Evolutionary conservation across 2,329 filamentous ascomycete genomes (phyloP).

Genomic region (Aspergillus udagawae): DNA sequence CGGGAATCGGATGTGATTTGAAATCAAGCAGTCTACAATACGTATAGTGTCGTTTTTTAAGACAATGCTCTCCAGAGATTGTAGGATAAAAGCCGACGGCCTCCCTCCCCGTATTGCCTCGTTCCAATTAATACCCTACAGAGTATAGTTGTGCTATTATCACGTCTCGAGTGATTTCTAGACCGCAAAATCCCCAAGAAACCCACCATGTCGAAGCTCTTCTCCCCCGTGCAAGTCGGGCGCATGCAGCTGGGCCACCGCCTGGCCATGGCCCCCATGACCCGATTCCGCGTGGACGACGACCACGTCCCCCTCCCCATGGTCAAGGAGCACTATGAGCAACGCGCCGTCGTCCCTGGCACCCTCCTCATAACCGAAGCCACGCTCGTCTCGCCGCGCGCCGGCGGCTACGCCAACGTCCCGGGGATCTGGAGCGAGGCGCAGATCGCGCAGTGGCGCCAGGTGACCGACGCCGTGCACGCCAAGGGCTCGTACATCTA

Average conservation of each 20-base stretch:
- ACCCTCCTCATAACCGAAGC: slow-evolving; percentile 59
- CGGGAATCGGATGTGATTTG: not conserved
- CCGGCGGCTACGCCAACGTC: slow-evolving; percentile 48
- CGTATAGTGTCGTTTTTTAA: not conserved
- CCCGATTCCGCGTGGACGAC: slow-evolving; percentile 50
- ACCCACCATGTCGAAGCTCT: slow-evolving; percentile 24
- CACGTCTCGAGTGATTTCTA: not conserved
- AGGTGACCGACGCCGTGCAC: slow-evolving; percentile 60
- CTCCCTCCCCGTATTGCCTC: not conserved
- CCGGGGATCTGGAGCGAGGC: slow-evolving; percentile 56
- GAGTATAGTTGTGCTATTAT: not conserved
- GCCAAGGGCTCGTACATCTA: slow-evolving; percentile 58
- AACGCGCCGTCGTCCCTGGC: slow-evolving; percentile 50
- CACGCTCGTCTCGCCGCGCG: slow-evolving; percentile 47
- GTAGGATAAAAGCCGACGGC: not conserved
- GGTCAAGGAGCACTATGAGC: slow-evolving; percentile 50
- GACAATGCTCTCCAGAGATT: not conserved
- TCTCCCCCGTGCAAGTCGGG: slow-evolving; percentile 41
- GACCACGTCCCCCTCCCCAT: slow-evolving; percentile 46
- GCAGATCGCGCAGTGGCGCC: slow-evolving; percentile 59
- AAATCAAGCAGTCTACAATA: not conserved
- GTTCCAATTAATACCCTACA: not conserved
- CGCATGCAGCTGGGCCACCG: slow-evolving; percentile 41
- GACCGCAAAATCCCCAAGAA: not conserved
- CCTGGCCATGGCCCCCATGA: slow-evolving; percentile 56